Percentiles rank a stretch among this genome's conserved stretches.
These are phyloP conservation scores for Juglanconis oblonga DNA, from an alignment of 2,329 filamentous ascomycete species.

Conservation along the genomic window DNA sequence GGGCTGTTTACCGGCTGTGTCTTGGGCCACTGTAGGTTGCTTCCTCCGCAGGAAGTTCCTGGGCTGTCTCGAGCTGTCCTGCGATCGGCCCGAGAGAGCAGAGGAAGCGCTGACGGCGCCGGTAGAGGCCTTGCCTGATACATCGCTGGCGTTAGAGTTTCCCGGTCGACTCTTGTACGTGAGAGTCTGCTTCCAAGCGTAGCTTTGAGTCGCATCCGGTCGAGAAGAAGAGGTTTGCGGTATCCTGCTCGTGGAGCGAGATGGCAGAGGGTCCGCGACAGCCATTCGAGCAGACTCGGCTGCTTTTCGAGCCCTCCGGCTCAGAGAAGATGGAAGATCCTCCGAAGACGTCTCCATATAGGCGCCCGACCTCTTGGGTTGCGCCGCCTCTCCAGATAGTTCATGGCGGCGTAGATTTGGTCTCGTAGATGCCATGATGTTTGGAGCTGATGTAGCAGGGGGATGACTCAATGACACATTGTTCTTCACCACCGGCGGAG, in stretches of 20 bases:
- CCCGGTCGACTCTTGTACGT: slow-evolving; percentile 43
- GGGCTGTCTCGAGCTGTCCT: slow-evolving; percentile 30
- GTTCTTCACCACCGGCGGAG: slow-evolving; percentile 1
- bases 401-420: slow-evolving; percentile 25
- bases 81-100: slow-evolving; percentile 32
- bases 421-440: slow-evolving; percentile 32
- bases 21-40: slow-evolving; percentile 43
- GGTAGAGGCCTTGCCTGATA: slow-evolving; percentile 29
- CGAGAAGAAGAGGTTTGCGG: slow-evolving; percentile 32
- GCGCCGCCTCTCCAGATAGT: slow-evolving; percentile 23
- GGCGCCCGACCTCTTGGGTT: slow-evolving; percentile 26
- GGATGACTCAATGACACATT: slow-evolving; percentile 18
- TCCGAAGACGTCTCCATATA: slow-evolving; percentile 27
- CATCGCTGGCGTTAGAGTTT: slow-evolving; percentile 34
- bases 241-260: slow-evolving; percentile 30
- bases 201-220: slow-evolving; percentile 25
- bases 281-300: slow-evolving; percentile 20
- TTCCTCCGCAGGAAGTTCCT: slow-evolving; percentile 49
- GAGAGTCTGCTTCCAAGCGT: slow-evolving; percentile 33
- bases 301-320: slow-evolving; percentile 26
- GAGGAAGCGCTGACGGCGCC: slow-evolving; percentile 30
- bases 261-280: not conserved
- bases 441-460: slow-evolving; percentile 20
- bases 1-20: slow-evolving; percentile 30
- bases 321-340: slow-evolving; percentile 23